Evolutionary conservation across 2,329 filamentous ascomycete genomes (phyloP).

Genomic region (Sarocladium brachiariae): DNA sequence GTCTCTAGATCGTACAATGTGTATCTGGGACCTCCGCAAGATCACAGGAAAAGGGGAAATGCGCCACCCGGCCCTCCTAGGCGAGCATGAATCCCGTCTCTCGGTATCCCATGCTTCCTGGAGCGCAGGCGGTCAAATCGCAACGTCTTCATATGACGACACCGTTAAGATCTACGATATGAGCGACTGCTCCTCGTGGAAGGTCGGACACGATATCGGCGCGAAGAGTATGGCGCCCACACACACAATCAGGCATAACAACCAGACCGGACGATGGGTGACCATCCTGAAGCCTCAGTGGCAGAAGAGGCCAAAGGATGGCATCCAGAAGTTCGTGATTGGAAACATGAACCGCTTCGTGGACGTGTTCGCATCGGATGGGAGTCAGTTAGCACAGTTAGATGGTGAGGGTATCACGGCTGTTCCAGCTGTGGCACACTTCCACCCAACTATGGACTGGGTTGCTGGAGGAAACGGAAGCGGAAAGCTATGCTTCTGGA

Average conservation of each 20-base stretch:
- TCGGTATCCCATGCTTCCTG: constrained; percentile 92
- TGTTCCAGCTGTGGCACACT: constrained; percentile 85
- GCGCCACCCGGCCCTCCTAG: constrained; percentile 62
- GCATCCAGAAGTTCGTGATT: constrained; percentile 81
- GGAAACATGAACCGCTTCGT: constrained; percentile 98
- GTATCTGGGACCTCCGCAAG: constrained; percentile 87
- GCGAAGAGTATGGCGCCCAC: constrained; percentile 62
- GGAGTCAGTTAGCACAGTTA: constrained; percentile 81
- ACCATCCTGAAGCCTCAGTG: constrained; percentile 79
- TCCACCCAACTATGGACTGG: constrained; percentile 85
- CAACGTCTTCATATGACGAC: constrained; percentile 91
- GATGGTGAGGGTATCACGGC: constrained; percentile 88
- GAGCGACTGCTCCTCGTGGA: constrained; percentile 52
- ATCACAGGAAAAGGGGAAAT: constrained; percentile 57
- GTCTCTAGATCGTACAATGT: constrained; percentile 80
- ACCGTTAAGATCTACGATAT: constrained; percentile 91
- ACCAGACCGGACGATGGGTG: constrained; percentile 92
- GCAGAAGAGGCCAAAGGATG: constrained; percentile 73
- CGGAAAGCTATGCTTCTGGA: constrained; percentile 89
- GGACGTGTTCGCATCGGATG: constrained; percentile 76
- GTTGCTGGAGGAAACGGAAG: constrained; percentile 86
- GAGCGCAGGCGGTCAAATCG: constrained; percentile 76
- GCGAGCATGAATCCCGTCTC: constrained; percentile 73
- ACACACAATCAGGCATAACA: constrained; percentile 74
- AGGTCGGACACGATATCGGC: constrained; percentile 47